A percentile compares a stretch with the other conserved stretches of the same genome.
phyloP scores from a whole-genome alignment of 257 asterid genomes.

The Primulina tabacum region DNA sequence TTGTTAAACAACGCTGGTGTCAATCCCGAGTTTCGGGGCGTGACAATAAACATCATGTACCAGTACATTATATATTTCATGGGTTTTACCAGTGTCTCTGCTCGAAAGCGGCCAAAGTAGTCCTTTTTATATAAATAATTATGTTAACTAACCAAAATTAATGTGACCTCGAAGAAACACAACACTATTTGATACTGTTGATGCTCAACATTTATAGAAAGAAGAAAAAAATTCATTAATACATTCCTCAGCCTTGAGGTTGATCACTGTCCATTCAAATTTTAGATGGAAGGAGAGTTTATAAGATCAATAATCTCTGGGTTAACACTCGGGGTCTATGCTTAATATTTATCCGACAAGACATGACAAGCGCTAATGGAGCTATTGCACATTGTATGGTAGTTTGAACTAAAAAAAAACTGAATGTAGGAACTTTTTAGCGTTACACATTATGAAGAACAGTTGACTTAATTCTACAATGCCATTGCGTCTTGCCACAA shows the following conservation, averaged over 20 bases:
- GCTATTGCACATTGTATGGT: neutral
- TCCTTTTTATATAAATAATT: neutral
- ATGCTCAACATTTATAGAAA: slow-evolving; percentile 5
- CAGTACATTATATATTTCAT: slow-evolving; percentile 9
- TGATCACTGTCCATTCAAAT: neutral
- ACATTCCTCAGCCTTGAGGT: neutral
- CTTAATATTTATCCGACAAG: neutral
- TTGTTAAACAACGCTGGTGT: no score
- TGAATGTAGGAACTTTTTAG: neutral
- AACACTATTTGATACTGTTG: neutral
- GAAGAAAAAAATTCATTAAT: slow-evolving; percentile 1
- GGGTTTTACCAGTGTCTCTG: slow-evolving; percentile 5
- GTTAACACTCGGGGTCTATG: neutral
- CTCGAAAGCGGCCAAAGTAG: slow-evolving; percentile 6
- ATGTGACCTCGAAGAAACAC: slow-evolving; percentile 8
- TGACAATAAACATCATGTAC: slow-evolving; percentile 7
- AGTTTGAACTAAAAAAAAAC: neutral
- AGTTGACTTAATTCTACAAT: slow-evolving; percentile 14
- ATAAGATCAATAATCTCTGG: neutral
- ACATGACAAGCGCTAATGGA: neutral
- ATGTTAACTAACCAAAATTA: slow-evolving; percentile 13
- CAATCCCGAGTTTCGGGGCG: no score
- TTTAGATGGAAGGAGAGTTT: neutral
- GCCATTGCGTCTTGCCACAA: slow-evolving; percentile 10
- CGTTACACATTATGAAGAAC: slow-evolving; percentile 18